Evolutionary conservation across 2,329 filamentous ascomycete species (phyloP), one percentile per base, ranked within the genome.

Genomic region (Pseudogymnoascus sp.): DNA sequence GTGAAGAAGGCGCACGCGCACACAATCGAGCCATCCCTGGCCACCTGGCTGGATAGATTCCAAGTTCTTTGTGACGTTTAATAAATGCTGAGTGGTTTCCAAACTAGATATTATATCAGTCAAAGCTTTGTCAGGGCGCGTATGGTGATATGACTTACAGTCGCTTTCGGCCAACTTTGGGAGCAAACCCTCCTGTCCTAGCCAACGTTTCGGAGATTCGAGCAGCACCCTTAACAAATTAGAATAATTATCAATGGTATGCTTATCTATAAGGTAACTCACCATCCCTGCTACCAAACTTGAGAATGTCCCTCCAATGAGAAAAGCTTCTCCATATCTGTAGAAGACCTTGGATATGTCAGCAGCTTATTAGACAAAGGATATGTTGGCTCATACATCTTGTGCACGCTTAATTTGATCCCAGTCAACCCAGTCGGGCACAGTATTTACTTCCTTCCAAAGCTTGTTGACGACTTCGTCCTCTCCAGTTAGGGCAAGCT

Each of bases 391-490:
- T 17, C 9, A 33, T 55, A 55, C 83, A 67, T 89, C 83, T 71
- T 93, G 89, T 0, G 89, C 90, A 68, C 89, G 79, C 63, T 81
- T 78, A 62, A 93, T 87, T 70, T 91, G 88, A 1, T 81, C 81
- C 89, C 88, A 92, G 71, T 92, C 84, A 2, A 92, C 89, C 88
- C 89, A 92, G 0, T 82, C 78, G 0, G 89, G 90, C 3, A 91
- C 74, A 0, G 81, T 85, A 63, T 84, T 87, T 62, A 89, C 78
- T 69, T 91, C 79, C 0, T 74, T 71, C 89, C 89, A 92, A 7
- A 93, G 75, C 61, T 80, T 68, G 1, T 70, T 68, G 2, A 82
- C 75, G 39, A 82, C 80, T 25, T 81, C 75, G 67, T 92, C 82
- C 5, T 78, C 76, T 33, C 48, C 48, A 33, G 27, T 33, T 2